phyloP scores from a whole-genome alignment of 305 asterid genomes.

The Fraxinus paxiana region DNA sequence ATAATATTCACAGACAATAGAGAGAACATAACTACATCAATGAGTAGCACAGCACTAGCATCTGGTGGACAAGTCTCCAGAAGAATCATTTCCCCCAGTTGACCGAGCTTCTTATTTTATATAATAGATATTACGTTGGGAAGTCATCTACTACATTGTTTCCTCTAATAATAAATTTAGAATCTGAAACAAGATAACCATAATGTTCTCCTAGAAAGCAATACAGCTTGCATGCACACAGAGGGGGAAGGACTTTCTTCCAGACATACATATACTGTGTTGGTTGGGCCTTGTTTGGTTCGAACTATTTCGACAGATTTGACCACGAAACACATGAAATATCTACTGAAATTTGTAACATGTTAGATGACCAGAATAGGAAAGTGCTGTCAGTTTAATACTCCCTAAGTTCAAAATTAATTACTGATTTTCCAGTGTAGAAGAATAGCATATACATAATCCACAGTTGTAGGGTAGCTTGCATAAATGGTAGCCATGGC shows the following conservation, averaged over 20 bases:
- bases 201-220: neutral
- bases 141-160: neutral
- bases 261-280: neutral
- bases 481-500: neutral
- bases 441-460: neutral
- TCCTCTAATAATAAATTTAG: neutral
- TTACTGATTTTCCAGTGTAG: neutral
- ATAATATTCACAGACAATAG: neutral
- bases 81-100: neutral
- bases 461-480: neutral
- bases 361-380: neutral
- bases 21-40: slow-evolving; percentile 1
- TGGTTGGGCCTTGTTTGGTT: neutral
- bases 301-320: neutral
- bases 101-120: neutral
- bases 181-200: neutral
- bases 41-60: slow-evolving; percentile 12
- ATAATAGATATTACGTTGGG: neutral
- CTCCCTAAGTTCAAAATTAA: neutral
- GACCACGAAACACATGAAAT: neutral
- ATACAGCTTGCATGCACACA: neutral
- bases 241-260: neutral
- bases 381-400: neutral
- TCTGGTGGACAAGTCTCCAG: neutral
- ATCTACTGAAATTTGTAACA: neutral